Percentiles rank a stretch among this genome's conserved stretches.
Conservation (phyloP, 305 asterid genomes). For the Fraxinus platypoda region DNA sequence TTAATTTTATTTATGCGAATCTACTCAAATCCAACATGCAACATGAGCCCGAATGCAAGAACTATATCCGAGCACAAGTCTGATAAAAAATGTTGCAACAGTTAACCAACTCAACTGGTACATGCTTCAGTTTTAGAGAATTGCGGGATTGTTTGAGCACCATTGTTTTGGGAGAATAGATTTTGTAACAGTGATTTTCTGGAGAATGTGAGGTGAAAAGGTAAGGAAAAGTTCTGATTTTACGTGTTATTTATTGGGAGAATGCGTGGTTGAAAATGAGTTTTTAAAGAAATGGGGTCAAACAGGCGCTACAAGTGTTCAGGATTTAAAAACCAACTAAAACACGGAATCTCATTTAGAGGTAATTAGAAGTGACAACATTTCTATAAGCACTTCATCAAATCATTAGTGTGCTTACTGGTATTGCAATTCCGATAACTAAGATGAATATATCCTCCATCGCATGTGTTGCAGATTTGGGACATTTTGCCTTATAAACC, state of each 20-base stretch:
- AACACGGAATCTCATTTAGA: neutral
- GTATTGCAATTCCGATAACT: neutral
- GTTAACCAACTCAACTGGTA: neutral
- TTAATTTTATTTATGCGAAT: neutral
- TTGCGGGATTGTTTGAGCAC: neutral
- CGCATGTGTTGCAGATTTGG: neutral
- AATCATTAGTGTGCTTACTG: neutral
- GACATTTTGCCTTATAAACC: neutral
- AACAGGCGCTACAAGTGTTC: neutral
- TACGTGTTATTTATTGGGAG: neutral
- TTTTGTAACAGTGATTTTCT: neutral
- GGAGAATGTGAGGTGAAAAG: neutral
- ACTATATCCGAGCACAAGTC: neutral
- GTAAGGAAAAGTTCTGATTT: neutral
- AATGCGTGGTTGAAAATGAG: neutral
- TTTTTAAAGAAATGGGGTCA: neutral
- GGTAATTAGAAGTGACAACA: neutral
- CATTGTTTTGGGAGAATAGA: neutral
- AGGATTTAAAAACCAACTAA: neutral
- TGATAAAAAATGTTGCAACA: neutral
- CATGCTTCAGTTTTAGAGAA: neutral
- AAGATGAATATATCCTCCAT: neutral
- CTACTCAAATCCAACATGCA: neutral
- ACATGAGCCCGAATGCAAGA: neutral
- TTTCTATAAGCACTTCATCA: neutral